Percentiles rank a stretch among this genome's conserved stretches.
Conservation (phyloP, 139 green algal genomes). For the Tetradesmus obliquus region DNA sequence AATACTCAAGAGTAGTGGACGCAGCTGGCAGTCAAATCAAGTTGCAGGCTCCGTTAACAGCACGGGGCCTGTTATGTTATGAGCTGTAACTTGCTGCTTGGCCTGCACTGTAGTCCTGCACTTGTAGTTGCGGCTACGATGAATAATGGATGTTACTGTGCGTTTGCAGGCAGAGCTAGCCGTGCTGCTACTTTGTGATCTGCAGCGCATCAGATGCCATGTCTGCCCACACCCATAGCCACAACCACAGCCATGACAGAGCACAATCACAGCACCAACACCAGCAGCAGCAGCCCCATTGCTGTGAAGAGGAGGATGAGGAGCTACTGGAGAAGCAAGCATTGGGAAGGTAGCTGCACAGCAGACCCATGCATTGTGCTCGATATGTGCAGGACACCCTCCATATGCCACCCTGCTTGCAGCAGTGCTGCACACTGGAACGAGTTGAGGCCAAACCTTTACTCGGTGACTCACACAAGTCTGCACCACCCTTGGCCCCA, state of each 20-base stretch:
- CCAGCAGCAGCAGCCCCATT: not conserved
- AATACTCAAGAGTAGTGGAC: not conserved
- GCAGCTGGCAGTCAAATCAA: not conserved
- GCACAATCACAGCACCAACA: not conserved
- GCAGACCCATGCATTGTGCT: too few species aligned
- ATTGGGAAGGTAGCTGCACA: conserved; percentile 46
- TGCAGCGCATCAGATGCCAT: not conserved
- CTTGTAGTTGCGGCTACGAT: not conserved
- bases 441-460: not conserved
- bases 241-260: conserved; percentile 13
- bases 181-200: not conserved
- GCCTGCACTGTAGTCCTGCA: not conserved
- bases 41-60: not conserved
- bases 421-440: not conserved
- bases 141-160: not conserved
- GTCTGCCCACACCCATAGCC: not conserved
- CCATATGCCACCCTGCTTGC: too few species aligned
- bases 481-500: not conserved
- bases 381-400: too few species aligned
- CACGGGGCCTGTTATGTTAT: not conserved
- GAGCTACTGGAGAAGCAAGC: conserved; percentile 53
- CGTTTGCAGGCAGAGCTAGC: not conserved
- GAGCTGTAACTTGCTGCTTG: not conserved
- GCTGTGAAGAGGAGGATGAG: conserved; percentile 28
- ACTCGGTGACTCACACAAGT: not conserved